Conservation (phyloP, 2,329 filamentous ascomycete genomes). For the Paraphaeosphaeria minitans region DNA sequence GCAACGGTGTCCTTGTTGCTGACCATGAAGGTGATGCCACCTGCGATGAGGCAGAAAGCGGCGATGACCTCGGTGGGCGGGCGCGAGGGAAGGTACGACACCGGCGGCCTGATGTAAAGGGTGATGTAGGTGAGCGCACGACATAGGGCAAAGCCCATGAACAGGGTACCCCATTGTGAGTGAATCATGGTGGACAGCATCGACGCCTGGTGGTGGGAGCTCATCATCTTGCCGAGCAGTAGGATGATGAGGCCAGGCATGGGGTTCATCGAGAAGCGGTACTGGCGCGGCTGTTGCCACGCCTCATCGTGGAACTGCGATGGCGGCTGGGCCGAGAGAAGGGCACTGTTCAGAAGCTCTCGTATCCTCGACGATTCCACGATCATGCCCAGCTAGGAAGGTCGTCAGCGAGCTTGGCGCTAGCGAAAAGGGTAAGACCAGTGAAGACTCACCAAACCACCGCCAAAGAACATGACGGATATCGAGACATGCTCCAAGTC, state of each 20-base stretch:
- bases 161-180: conserved; percentile 87
- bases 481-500: conserved; percentile 94
- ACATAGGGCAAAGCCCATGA: conserved; percentile 79
- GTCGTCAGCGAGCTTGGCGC: conserved; percentile 29
- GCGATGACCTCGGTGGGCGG: conserved; percentile 90
- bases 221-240: conserved; percentile 92
- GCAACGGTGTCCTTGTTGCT: conserved; percentile 78
- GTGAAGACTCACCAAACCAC: conserved; percentile 71
- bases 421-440: conserved; percentile 9
- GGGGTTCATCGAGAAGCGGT: conserved; percentile 81
- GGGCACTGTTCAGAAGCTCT: conserved; percentile 63
- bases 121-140: conserved; percentile 80
- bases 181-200: conserved; percentile 92
- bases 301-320: conserved; percentile 47
- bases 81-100: conserved; percentile 77
- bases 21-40: conserved; percentile 90
- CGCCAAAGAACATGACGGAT: conserved; percentile 90
- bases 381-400: conserved; percentile 72
- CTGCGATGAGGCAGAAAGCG: conserved; percentile 83
- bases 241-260: conserved; percentile 86
- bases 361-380: conserved; percentile 73
- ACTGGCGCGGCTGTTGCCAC: conserved; percentile 67
- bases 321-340: conserved; percentile 46
- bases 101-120: conserved; percentile 79
- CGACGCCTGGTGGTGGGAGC: conserved; percentile 81